Evolutionary conservation across 768 basidiomycete genomes (phyloP), one percentile per base, ranked within the genome.

Genomic region (Lentinula sp.): DNA sequence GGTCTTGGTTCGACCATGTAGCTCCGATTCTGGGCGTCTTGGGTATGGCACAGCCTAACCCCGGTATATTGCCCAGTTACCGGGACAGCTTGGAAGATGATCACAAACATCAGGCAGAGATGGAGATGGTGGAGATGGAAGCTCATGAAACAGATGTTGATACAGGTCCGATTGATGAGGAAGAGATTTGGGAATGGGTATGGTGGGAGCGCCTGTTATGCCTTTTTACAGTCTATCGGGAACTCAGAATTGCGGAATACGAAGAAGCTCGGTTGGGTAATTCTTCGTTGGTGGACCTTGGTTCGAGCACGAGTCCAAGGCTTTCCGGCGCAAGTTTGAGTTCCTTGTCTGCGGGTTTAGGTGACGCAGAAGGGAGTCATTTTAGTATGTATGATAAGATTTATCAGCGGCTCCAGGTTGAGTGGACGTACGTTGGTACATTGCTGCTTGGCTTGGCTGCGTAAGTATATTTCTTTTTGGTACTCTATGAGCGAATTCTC

Each of bases 371-470:
- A 42, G 54, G 37, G 12, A 18, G 5, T 23, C 3, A 48, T 20
- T 79, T 84, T 56, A 78, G 78, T 1, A 76, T 85, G 8, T 86
- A 76, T 57, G 84, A 87, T 49, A 70, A 70, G 12, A 67, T 87
- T 2, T 75, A 84, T 51, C 62, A 61, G 2, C 70, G 82, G 43
- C 65, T 89, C 23, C 74, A 81, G 62, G 73, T 73, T 32, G 88
- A 90, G 64, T 90, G 88, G 88, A 81, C 80, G 5, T 85, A 81
- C 49, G 74, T 83, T 15, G 87, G 85, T n/a, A 85, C 80, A 39
- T 73, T 85, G 85, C 77, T 89, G 2, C 78, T 85, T 8, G 85
- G 84, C 1, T 67, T 88, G 15, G 78, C 86, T 36, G 85, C 82
- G 84, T 84, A 71, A 59, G 79, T 70, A 18, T 4, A 23, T 18